These are phyloP conservation scores for Ophiostoma fasciatum DNA, from an alignment of 2,329 filamentous ascomycete species.

Conservation along the genomic window DNA sequence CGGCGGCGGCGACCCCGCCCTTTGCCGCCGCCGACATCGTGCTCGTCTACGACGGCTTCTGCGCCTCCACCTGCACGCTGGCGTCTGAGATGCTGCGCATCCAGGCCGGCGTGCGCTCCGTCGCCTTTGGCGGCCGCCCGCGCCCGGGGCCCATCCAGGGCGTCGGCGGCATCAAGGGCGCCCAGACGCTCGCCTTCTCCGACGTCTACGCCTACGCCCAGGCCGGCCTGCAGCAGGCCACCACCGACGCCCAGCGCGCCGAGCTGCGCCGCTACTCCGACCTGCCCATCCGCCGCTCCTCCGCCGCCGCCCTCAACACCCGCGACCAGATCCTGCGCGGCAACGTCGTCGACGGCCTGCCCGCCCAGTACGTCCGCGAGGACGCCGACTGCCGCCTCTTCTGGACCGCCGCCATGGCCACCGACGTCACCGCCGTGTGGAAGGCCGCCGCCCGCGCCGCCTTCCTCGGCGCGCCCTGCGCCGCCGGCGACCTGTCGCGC, in stretches of 20 bases:
- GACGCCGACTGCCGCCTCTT: slow-evolving; percentile 35
- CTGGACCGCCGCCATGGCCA: slow-evolving; percentile 33
- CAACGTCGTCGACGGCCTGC: slow-evolving; percentile 24
- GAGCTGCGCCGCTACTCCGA: slow-evolving; percentile 6
- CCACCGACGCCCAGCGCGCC: slow-evolving; percentile 6
- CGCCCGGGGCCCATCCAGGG: slow-evolving; percentile 39
- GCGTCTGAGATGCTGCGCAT: slow-evolving; percentile 19
- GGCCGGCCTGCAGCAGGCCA: slow-evolving; percentile 6
- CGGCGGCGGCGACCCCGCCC: slow-evolving; percentile 29
- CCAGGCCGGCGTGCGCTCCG: slow-evolving; percentile 33
- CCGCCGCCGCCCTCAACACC: slow-evolving; percentile 19
- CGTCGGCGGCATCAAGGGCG: slow-evolving; percentile 51
- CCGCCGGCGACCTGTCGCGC: slow-evolving; percentile 5
- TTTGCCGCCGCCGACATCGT: slow-evolving; percentile 44
- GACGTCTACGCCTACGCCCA: slow-evolving; percentile 11
- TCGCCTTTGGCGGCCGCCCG: slow-evolving; percentile 48
- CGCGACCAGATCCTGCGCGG: slow-evolving; percentile 23
- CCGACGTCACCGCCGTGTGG: slow-evolving; percentile 31
- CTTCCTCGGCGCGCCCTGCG: slow-evolving; percentile 13
- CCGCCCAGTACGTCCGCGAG: slow-evolving; percentile 34
- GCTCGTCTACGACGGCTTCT: slow-evolving; percentile 30
- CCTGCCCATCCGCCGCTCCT: slow-evolving; percentile 7
- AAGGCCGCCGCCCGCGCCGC: slow-evolving; percentile 26
- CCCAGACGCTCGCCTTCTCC: slow-evolving; percentile 10
- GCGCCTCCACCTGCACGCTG: slow-evolving; percentile 18